Evolutionary conservation across 139 green algal species (phyloP), one percentile per base, ranked within the genome.

Genomic region (Zygnema circumcarinatum): DNA sequence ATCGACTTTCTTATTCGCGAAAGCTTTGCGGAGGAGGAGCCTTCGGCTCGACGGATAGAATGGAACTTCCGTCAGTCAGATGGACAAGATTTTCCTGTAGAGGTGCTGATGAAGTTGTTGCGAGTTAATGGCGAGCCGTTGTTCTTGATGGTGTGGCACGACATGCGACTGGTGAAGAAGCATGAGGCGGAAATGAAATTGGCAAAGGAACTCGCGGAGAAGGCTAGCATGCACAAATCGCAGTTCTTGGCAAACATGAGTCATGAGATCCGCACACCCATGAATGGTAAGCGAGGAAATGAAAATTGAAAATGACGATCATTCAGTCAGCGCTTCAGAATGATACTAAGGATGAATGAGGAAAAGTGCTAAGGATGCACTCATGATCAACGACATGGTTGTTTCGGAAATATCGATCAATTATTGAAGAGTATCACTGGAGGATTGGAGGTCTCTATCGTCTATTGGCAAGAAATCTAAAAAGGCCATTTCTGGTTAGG

Each of bases 171-270:
- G 76, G 35, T 79, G 32, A 86, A 86, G 53, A 80, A 80, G 0
- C 54, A 86, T 67, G 80, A 40, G 53, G 76, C 35, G 35, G 76
- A 84, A 25, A 38, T 86, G 80, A 67, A 42, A 38, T 39, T 33
- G 2, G 82, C 82, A 2, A 88, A 88, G 38, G 67, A 89, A 74
- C 87, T 69, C 1, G 93, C 92, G 0, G 83, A 93, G 67, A 75
- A 74, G 1, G 92, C 92, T 1, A 80, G 56, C 0, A 76, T 92
- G 62, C 92, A 92, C 42, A 95, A 95, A 74, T 91, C 76, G 7
- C 76, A 90, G 62, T 95, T 95, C 56, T 84, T 95, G 74, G 92
- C 93, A 47, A 95, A 95, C 78, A 92, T 94, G 76, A 94, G 92
- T 87, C 93, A 95, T 74, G 93, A 95, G 82, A 95, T 95, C 47